Base-by-base conservation (phyloP, 495 filamentous ascomycete species). In the Glarea lozoyensis region DNA sequence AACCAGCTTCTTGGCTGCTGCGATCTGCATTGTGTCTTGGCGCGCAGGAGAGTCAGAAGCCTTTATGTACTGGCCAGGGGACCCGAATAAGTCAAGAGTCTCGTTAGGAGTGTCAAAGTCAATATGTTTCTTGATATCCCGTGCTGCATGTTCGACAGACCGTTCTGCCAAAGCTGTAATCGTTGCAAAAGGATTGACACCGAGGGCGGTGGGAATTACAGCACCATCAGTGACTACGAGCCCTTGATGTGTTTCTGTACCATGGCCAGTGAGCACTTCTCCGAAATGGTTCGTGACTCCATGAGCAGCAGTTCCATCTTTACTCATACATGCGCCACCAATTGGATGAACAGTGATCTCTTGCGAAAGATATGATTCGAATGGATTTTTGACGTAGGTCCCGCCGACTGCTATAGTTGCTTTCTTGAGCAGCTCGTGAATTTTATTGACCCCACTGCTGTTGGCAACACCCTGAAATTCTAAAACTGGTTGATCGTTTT, bases 171-270 rank as follows among this genome's bases (percentile, higher is more conserved):
- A 65, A 15, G 81, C 78, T 0, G 79, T 70, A 27, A 84, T 82
- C 2, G 79, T 86, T 12, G 77, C 81, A 43, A 82, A 73, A n/a
- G 78, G 78, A 50, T 84, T 84, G 10, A 76, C 75, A 21, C 77
- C 77, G 10, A 84, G 59, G n/a, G 76, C 67, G 24, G 73, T 74
- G 1, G 81, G 79, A 43, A 86, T 70, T 1, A 77, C 58, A n/a
- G 78, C 68, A 19, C 58, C 77, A 56, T 86, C 81, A 1, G 73
- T 78, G 42, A 78, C 72, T 16, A 82, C 64, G 6, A 84, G 65
- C 1, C 79, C 79, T 0, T 66, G 43, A 51, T 84, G 50, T 0
- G 69, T 66, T 25, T 76, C 70, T 2, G 33, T 46, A 1, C 68
- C 70, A 19, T 60, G 46, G 11, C 78, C 78, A 5, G 50, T 71